Conservation (phyloP, 106 monocot genomes). For the Platanthera zijinensis region DNA sequence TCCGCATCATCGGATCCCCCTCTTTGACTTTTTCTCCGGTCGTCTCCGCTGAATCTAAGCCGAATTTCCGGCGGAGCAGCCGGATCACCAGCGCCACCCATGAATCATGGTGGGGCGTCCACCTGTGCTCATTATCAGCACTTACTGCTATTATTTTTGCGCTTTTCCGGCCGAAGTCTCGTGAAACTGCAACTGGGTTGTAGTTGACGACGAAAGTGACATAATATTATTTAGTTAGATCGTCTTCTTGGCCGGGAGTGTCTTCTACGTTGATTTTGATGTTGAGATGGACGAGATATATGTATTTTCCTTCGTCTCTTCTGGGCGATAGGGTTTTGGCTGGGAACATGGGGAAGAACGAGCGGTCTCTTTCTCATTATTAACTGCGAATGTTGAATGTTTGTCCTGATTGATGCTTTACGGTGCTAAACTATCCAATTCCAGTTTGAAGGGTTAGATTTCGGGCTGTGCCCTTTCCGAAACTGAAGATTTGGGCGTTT, state of each 20-base stretch:
- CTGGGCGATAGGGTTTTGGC: not conserved
- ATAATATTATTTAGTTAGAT: not conserved
- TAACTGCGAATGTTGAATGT: not conserved
- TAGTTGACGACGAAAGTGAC: not conserved
- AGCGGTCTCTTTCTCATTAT: not conserved
- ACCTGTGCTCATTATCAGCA: not conserved
- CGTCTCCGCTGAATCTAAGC: not conserved
- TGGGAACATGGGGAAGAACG: not conserved
- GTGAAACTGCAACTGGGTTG: not conserved
- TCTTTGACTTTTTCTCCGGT: not conserved
- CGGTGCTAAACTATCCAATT: not conserved
- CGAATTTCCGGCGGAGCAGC: not conserved
- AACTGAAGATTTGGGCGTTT: constrained; percentile 82
- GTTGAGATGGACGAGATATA: not conserved
- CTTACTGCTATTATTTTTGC: not conserved
- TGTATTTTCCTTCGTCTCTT: not conserved
- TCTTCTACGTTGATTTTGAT: constrained; percentile 1
- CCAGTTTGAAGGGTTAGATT: not conserved
- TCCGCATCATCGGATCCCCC: not conserved
- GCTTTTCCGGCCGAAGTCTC: not conserved
- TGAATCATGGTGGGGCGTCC: not conserved
- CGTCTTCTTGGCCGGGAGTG: not conserved
- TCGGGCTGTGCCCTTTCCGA: constrained; percentile 14
- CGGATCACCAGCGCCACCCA: not conserved
- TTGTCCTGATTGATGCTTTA: not conserved